Evolutionary conservation across 768 basidiomycete species (phyloP).

Genomic region (Russula compacta): DNA sequence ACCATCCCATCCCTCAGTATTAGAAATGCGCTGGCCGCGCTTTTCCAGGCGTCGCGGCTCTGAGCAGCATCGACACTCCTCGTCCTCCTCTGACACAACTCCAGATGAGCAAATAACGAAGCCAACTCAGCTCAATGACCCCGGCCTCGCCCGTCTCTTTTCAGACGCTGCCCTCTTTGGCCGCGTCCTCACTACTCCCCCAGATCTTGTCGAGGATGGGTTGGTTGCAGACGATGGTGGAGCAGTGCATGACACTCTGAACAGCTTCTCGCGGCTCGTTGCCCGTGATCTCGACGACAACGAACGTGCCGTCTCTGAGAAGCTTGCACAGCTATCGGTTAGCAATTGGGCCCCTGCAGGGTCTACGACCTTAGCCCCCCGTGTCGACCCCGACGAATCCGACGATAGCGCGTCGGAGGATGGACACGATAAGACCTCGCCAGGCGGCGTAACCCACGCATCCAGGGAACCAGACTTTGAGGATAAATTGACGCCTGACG

Average conservation of each 20-base stretch:
- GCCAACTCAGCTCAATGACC: not conserved
- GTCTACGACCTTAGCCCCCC: conserved; percentile 9
- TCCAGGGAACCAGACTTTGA: not conserved
- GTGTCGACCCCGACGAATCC: not conserved
- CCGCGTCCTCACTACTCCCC: conserved; percentile 25
- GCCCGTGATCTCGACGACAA: conserved; percentile 31
- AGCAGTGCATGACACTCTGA: conserved; percentile 21
- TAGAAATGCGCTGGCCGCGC: conserved; percentile 2
- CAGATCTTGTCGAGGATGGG: not conserved
- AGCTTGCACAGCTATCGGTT: conserved; percentile 33
- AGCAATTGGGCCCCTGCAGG: conserved; percentile 26
- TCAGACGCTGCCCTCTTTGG: conserved; percentile 33
- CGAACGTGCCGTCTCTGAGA: conserved; percentile 30
- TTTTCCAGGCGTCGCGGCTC: not conserved
- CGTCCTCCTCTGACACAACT: conserved; percentile 5
- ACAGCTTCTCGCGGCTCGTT: conserved; percentile 35
- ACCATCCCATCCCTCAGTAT: not conserved
- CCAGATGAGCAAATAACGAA: not conserved
- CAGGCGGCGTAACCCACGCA: not conserved
- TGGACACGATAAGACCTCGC: conserved; percentile 10
- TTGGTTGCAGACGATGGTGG: not conserved
- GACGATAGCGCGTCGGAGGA: conserved; percentile 24
- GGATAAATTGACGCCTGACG: conserved; percentile 33
- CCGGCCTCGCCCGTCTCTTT: conserved; percentile 31
- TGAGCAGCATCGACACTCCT: not conserved